Evolutionary conservation across 768 basidiomycete species (phyloP), one percentile per base, ranked within the genome.

Genomic region (Suillus tomentosus): DNA sequence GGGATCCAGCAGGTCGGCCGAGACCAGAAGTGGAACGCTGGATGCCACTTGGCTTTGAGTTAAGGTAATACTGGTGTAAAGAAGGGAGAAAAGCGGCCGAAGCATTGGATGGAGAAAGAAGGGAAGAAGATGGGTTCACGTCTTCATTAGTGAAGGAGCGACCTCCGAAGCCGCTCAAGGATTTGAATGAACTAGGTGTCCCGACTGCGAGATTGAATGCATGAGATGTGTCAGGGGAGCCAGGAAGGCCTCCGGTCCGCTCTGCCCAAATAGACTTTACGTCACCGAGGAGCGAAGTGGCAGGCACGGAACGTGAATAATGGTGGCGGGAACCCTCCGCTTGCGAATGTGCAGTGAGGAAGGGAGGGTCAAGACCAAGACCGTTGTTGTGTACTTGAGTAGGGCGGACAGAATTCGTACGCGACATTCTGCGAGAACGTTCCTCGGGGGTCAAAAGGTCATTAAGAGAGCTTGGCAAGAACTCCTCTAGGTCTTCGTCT

Each of bases 361-460:
- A 19, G 9, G 72, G 14, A 22, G 67, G 69, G 3, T 67, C 69
- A 34, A 74, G 66, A 0, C 71, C 66, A 0, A 67, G 4, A 59
- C 76, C 71, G 13, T 68, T 70, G 43, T 66, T 34, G 58, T 72
- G 70, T 56, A 48, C 50, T 45, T 65, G 24, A 60, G 54, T 31
- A 64, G 67, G 62, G 62, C 67, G 67, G 68, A 74, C 65, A 24
- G 83, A 84, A 63, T 85, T 86, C n/a, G 87, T 88, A 58, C 93
- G 83, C 37, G 90, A 91, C 84, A 94, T 88, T 51, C 95, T 80
- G 39, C 96, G 81, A 39, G 85, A 90, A 67, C 89, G 84, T 77
- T 98, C 96, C 68, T 89, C 90, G 0, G 93, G 92, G 0, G 95
- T 96, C 55, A 99, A 80, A 8, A 99, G 81, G 65, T 98, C 96